Evolutionary conservation across 83 land plant species (phyloP), one percentile per base, ranked within the genome.

Genomic region (Diphasiastrum complanatum): DNA sequence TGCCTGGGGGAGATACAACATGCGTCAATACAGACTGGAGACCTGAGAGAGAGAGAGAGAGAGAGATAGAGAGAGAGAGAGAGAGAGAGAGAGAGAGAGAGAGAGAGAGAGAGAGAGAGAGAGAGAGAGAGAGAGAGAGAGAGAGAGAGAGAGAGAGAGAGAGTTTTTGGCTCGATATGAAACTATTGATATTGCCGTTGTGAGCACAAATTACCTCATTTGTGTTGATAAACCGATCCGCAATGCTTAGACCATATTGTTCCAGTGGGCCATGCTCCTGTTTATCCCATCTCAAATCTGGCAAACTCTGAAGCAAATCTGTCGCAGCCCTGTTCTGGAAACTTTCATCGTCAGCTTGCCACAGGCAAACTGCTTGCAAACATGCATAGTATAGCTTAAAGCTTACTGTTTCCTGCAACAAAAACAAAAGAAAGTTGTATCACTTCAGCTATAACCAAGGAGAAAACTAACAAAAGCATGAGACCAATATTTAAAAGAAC

Each of bases 351-450:
- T n/a, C 55, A 10, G 67, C 37, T 33, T 64, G 60, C 67, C 67
- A 64, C 0, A 64, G 59, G 35, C 67, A 64, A 19, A 60, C 61
- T 6, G 59, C 24, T 31, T 47, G 61, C 22, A 64, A 25, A 40
- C 61, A 64, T 5, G 67, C 67, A 49, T 64, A 64, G 37, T 45
- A 49, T 29, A 33, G 32, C 67, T 64, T 64, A 22, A 64, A 64
- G 25, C 60, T 49, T n/a, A 49, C 37, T 6, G 67, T 49, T 33
- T 64, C 67, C 67, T 64, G 67, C 0, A 35, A 4, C 29, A 14
- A 12, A 25, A 34, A 25, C 61, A 11, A n/a, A 1, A 16, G 33
- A 16, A 33, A 58, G 12, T 0, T 49, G 41, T 38, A 6, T 14
- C n/a, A n/a, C n/a, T n/a, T n/a, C n/a, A n/a, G n/a, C n/a, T n/a